Percentiles rank a stretch among this genome's conserved stretches.
Evolutionary conservation across 2,329 filamentous ascomycete genomes (phyloP).

Genomic region (Epicoccum nigrum): DNA sequence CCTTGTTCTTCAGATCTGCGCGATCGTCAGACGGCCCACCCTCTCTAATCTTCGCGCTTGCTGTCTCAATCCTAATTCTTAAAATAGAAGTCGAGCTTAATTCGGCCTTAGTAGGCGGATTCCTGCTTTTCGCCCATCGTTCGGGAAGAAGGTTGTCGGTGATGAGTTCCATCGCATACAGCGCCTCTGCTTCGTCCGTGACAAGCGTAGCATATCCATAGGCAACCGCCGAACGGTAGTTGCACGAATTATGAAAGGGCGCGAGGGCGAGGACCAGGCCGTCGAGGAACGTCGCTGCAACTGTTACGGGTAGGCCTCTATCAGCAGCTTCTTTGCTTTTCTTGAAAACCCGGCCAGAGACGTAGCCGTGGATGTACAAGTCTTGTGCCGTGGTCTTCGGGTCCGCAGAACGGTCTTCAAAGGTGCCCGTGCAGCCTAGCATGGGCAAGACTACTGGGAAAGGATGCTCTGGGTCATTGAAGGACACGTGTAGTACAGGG

Average conservation of each 20-base stretch:
- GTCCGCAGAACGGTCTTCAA: conserved; percentile 60
- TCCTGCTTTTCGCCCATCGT: conserved; percentile 40
- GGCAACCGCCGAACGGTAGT: conserved; percentile 42
- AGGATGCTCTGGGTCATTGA: conserved; percentile 51
- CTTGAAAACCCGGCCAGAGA: conserved; percentile 66
- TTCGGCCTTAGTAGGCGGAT: conserved; percentile 39
- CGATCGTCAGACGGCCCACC: conserved; percentile 45
- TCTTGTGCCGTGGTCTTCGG: conserved; percentile 56
- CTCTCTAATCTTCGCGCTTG: conserved; percentile 41
- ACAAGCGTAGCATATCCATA: conserved; percentile 41
- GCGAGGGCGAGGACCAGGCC: conserved; percentile 44
- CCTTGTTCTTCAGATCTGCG: conserved; percentile 36
- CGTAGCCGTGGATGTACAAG: conserved; percentile 46
- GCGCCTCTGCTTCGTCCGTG: conserved; percentile 25
- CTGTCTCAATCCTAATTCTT: conserved; percentile 33
- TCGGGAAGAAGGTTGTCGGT: conserved; percentile 42
- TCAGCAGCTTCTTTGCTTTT: conserved; percentile 20
- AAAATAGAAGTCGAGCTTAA: conserved; percentile 38
- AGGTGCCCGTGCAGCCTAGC: conserved; percentile 47
- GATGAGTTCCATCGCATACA: conserved; percentile 41
- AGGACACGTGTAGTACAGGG: conserved; percentile 46
- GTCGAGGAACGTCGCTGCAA: conserved; percentile 52
- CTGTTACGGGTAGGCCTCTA: conserved; percentile 40
- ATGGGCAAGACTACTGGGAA: conserved; percentile 59
- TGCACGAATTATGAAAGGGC: conserved; percentile 46